Evolutionary conservation across 176 grass and related monocot species (phyloP), one percentile per base, ranked within the genome.

Genomic region (Juncus inflexus): DNA sequence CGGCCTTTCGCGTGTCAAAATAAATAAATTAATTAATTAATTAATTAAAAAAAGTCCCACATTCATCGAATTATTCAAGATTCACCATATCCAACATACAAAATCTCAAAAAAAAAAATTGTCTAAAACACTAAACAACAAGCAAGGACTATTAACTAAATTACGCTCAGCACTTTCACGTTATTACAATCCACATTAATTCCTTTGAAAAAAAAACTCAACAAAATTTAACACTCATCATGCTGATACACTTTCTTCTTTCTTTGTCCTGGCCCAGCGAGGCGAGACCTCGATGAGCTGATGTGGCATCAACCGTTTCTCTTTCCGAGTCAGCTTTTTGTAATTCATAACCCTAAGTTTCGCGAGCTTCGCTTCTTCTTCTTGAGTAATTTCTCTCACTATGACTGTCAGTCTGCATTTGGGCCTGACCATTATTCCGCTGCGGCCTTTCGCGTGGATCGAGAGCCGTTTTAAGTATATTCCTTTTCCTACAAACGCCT

Each of bases 401-500:
- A 91, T 78, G 54, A 97, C 84, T n/a, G 92, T 96, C 53, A 91
- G 42, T 39, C 92, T 78, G 42, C 87, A 91, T 74, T 86, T 86
- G 3, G 87, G 92, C 43, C 92, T 83, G 40, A 81, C 87, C 87
- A 83, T 97, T 2, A 97, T 4, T 12, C 92, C 84, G 3, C 74
- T 79, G 63, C 92, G 76, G 35, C 87, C 87, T 72, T 85, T 97
- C 13, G 87, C 79, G 57, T 97, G 92, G 79, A 83, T 88, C 0
- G 92, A 97, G 39, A 97, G 0, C 60, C 85, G 78, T 84, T 97
- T 91, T 43, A 86, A 76, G 52, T 72, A 88, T 69, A 89, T 42
- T 51, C 92, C 84, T 76, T 91, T 97, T 12, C 92, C 92, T 10
- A 97, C 92, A 81, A 97, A 97, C 42, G 84, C 87, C 83, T 91